These are phyloP conservation scores for Coccomyxa sp. DNA, from an alignment of 139 green algal species.

Conservation along the genomic window DNA sequence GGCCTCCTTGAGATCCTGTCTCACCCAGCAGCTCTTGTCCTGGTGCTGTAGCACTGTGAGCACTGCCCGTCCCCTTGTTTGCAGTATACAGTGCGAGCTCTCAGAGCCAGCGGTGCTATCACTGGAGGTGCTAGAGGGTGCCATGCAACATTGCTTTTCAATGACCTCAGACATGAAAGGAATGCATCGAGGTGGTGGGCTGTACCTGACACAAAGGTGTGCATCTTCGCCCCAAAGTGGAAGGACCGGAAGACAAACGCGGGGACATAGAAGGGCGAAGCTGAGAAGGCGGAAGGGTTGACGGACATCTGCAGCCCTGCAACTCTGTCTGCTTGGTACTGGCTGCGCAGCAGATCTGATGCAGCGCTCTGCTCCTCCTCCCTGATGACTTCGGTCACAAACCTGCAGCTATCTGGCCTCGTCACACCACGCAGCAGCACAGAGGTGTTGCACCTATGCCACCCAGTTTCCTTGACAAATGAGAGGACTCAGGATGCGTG, in stretches of 20 bases:
- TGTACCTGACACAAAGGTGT: slow-evolving; percentile 4
- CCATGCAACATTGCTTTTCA: neutral
- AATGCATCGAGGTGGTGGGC: neutral
- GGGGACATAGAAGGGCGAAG: slow-evolving; percentile 8
- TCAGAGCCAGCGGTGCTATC: too few species aligned
- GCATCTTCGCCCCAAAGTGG: slow-evolving; percentile 13
- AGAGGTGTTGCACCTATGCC: neutral
- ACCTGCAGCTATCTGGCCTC: neutral
- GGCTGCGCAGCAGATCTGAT: neutral
- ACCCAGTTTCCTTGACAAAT: neutral
- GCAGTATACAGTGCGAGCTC: too few species aligned
- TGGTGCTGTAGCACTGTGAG: neutral
- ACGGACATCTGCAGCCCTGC: neutral
- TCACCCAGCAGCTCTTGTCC: neutral
- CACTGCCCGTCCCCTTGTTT: neutral
- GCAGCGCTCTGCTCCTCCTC: neutral
- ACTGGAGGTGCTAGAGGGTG: neutral
- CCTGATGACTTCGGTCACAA: neutral
- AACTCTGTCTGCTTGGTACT: neutral
- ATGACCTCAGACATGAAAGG: neutral
- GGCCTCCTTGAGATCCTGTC: neutral
- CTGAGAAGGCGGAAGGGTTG: neutral
- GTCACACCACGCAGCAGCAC: too few species aligned
- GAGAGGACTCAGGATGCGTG: neutral
- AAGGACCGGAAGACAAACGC: slow-evolving; percentile 4